Evolutionary conservation across 2,329 filamentous ascomycete species (phyloP), one percentile per base, ranked within the genome.

Genomic region (Cladobotryum mycophilum): DNA sequence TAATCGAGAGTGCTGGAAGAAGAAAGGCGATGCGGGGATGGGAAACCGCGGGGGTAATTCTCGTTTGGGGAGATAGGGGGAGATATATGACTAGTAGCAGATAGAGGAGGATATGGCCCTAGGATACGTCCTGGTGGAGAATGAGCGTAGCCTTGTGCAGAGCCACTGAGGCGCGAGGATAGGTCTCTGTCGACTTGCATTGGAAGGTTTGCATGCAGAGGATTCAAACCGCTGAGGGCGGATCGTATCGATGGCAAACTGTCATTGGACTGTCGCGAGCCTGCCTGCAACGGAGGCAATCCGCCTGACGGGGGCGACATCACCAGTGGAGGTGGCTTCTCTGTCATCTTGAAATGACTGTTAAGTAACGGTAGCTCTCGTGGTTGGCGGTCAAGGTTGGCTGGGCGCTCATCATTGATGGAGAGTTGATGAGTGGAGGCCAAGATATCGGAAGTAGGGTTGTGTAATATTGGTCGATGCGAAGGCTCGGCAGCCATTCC

Each of bases 61-160:
- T 79, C 74, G 47, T 73, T 70, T 14, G 76, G 74, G 3, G 77
- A 81, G 13, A 74, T 68, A 2, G 77, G 76, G 11, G 78, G 75
- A 17, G 76, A 69, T 17, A 59, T 54, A 51, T 64, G 63, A 33
- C 56, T 58, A 11, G 55, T 58, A 11, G 56, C 55, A 8, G 64
- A 45, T 40, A 70, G 60, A 12, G 61, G 58, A 35, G 63, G 61
- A 54, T 64, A 66, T 53, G 58, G 67, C 46, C 56, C 61, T 36
- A 61, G n/a, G 20, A 17, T 63, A 48, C 58, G 56, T 43, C 53
- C 56, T 8, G 71, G 64, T 13, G 73, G 68, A 6, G 71, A 72
- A 33, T 62, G 58, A 25, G 64, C 55, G 53, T 63, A 70, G 20
- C 53, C 48, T n/a, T 59, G 49, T 34, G 51, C 50, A 20, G 60